Evolutionary conservation across 202 grass and related monocot genomes (phyloP).

Genomic region (Brachypodium distachyon): DNA sequence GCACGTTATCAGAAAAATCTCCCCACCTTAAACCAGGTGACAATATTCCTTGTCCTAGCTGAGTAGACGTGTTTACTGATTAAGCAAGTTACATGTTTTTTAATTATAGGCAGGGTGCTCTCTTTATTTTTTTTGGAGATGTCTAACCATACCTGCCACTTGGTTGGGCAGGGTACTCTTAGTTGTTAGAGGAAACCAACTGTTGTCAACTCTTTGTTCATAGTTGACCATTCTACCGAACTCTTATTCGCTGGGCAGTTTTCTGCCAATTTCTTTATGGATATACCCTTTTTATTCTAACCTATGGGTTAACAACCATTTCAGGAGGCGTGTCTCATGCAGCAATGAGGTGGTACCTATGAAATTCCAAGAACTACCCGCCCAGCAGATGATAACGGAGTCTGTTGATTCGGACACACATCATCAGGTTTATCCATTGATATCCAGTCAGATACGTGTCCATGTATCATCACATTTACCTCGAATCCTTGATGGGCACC

Average conservation of each 20-base stretch:
- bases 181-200: not conserved
- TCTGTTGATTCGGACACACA: slow-evolving; percentile 5
- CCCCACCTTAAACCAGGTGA: not conserved
- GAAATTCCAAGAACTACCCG: not conserved
- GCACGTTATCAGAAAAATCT: not conserved
- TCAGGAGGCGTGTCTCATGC: slow-evolving; percentile 1
- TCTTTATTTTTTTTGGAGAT: no score
- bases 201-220: not conserved
- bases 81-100: not conserved
- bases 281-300: not conserved
- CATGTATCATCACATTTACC: not conserved
- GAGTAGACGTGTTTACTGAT: not conserved
- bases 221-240: not conserved
- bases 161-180: not conserved
- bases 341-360: not conserved
- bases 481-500: not conserved
- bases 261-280: not conserved
- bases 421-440: not conserved
- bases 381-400: not conserved
- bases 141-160: no score
- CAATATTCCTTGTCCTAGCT: not conserved
- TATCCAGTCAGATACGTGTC: not conserved
- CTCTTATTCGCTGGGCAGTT: not conserved
- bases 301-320: not conserved
- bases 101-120: not conserved